Percentiles rank a stretch among this genome's conserved stretches.
phyloP scores from a whole-genome alignment of 1,139 yeast genomes.

The Pneumocystis oryctolagi region DNA sequence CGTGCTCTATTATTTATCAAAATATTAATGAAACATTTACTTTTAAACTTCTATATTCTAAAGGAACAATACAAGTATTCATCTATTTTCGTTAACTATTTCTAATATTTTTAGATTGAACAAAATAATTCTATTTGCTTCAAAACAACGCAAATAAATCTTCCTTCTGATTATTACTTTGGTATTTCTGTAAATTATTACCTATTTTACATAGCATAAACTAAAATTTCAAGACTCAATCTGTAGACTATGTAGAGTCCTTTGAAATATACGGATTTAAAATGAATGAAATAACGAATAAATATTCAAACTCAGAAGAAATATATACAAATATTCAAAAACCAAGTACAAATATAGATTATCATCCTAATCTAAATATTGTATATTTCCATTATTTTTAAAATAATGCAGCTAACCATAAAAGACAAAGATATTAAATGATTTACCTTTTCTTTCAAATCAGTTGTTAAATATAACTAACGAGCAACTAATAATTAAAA shows the following conservation, averaged over 20 bases:
- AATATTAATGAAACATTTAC: conserved; percentile 21
- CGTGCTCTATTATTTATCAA: conserved; percentile 26
- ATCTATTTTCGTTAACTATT: conserved; percentile 17
- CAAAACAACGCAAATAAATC: conserved; percentile 21
- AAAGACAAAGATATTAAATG: background rate
- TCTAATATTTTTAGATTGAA: conserved; percentile 23
- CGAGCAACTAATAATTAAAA: background rate
- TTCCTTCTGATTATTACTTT: conserved; percentile 23
- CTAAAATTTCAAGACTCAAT: background rate
- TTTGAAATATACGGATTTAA: background rate
- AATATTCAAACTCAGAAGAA: background rate
- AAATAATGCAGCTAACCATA: background rate
- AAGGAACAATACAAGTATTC: conserved; percentile 1
- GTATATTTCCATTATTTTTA: background rate
- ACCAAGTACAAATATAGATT: background rate
- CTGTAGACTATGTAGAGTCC: background rate
- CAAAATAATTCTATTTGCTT: conserved; percentile 27
- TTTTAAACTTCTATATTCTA: conserved; percentile 18
- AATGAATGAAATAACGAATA: background rate
- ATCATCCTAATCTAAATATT: background rate
- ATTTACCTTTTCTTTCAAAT: background rate
- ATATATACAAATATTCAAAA: background rate
- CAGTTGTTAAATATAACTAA: background rate
- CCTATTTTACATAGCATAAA: background rate
- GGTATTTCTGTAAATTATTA: conserved; percentile 23